Evolutionary conservation across 1,284 basidiomycete species (phyloP), one percentile per base, ranked within the genome.

Genomic region (Coriolopsis trogii): DNA sequence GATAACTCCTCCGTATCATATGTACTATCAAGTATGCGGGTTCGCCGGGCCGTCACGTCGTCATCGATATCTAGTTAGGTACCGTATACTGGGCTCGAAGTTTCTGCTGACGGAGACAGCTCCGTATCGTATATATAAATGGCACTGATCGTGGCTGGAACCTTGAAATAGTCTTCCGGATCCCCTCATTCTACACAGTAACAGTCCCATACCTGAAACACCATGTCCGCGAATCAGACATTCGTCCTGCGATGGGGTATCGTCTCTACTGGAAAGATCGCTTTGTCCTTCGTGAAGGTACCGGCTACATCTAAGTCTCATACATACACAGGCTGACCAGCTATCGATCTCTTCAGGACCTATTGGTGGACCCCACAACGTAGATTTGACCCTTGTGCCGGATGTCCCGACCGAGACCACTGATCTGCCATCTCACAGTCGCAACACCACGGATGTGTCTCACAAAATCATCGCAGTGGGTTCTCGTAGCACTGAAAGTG

Each of bases 381-480:
- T 79, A 57, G 36, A 75, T 24, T 20, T 25, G 2, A 41, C 13
- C 25, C 4, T 15, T 21, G n/a, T n/a, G n/a, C n/a, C n/a, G n/a
- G n/a, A n/a, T n/a, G n/a, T n/a, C n/a, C n/a, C n/a, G n/a, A n/a
- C n/a, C n/a, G n/a, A n/a, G n/a, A n/a, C 7, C 20, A 9, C 9
- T 18, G 12, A 24, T 8, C 7, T 33, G 15, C 40, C 23, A 34
- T 34, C 28, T 9, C 7, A 18, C 16, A 58, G 56, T 18, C 61
- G 60, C 20, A 48, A 54, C 15, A 55, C 86, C 4, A 67, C 77
- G 24, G 94, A 96, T 66, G 79, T 96, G 8, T 68, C 75, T 3
- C 93, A 96, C 72, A 82, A 83, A 63, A 75, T 96, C 39, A 77
- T 75, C 9, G 93, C 90, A 2, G 87, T 95, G 21, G 92, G 90